Evolutionary conservation across 495 filamentous ascomycete genomes (phyloP), one percentile per base, ranked within the genome.

Genomic region (Clavariopsis aquatica): DNA sequence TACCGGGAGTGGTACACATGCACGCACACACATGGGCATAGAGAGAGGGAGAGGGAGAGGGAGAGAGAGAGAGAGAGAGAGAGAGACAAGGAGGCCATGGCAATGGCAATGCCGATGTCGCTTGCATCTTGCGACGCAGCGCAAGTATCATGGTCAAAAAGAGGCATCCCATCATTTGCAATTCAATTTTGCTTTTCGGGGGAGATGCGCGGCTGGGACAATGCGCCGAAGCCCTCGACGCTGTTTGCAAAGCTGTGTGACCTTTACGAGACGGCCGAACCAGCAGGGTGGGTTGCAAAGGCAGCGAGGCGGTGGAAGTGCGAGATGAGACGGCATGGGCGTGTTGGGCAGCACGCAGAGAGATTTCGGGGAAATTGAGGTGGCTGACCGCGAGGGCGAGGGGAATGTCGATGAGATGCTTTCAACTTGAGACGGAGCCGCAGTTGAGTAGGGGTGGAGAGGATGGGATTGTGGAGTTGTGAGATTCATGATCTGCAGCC

Each of bases 401-500:
- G 12, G 31, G n/a, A n/a, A n/a, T n/a, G 52, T 19, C 28, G 19
- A 17, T 17, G 10, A n/a, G 17, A 58, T 6, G 55, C 19, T n/a
- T 5, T 59, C 56, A 59, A 59, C 34, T 53, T 54, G 59, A 52
- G 46, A 62, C 49, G 51, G 10, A 58, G 43, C 10, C 49, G 28
- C 28, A 57, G 49, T n/a, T 46, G 38, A 26, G 60, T 9, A 20
- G 51, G 20, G n/a, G 12, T 9, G 28, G 51, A 20, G n/a, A 19
- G 24, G 49, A 36, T n/a, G 5, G 49, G 20, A 34, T 20, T 31
- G 52, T 38, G 57, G 29, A 19, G 58, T 46, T 29, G 52, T 45
- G 54, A 10, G 49, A 60, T 54, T 58, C 28, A 60, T 56, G 67
- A 70, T 70, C 62, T 70, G 67, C 62, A 65, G 52, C 61, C 49